Evolutionary conservation across 2,329 filamentous ascomycete species (phyloP), one percentile per base, ranked within the genome.

Genomic region (Fusarium drepaniforme): DNA sequence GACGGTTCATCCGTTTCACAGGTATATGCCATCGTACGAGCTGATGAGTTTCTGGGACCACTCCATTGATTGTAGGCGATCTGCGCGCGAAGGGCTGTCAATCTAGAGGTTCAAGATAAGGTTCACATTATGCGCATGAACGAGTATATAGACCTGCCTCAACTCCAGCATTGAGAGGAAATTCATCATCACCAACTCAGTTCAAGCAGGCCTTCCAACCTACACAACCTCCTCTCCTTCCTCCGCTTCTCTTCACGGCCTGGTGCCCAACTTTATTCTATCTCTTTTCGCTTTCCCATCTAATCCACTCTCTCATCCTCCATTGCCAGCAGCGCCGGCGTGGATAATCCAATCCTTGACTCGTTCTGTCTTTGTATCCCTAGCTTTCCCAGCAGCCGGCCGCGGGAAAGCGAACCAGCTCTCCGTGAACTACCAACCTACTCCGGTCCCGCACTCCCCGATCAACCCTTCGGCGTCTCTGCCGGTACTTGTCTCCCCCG

Each of bases 341-440:
- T 75, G 72, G 72, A 75, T 75, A 71, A 71, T 63, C 67, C 70
- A 73, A 63, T 75, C 59, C 60, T 63, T 66, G 68, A 69, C 56
- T 71, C 72, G 67, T 68, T 75, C 70, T 73, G 70, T 60, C 60
- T 75, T 53, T 75, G 72, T 49, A 37, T 75, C 49, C 71, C 72
- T 30, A 69, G 72, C 69, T 72, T 73, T 70, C 71, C 71, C 69
- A 53, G 57, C 51, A 70, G 64, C 67, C 70, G 62, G 67, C 60
- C 68, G 56, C 63, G 66, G 71, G 72, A 75, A 71, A 71, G 66
- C 70, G 49, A 67, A 28, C 61, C 58, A 49, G 46, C 53, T 42
- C 44, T 37, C 63, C 71, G 70, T 38, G 58, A 53, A 25, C 72
- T 75, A 53, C 72, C 72, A 25, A 46, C 40, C 38, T 75, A 75